Percentiles rank a stretch among this genome's conserved stretches.
These are phyloP conservation scores for Suhomyces tanzawaensis DNA, from an alignment of 805 yeast species.

Conservation along the genomic window DNA sequence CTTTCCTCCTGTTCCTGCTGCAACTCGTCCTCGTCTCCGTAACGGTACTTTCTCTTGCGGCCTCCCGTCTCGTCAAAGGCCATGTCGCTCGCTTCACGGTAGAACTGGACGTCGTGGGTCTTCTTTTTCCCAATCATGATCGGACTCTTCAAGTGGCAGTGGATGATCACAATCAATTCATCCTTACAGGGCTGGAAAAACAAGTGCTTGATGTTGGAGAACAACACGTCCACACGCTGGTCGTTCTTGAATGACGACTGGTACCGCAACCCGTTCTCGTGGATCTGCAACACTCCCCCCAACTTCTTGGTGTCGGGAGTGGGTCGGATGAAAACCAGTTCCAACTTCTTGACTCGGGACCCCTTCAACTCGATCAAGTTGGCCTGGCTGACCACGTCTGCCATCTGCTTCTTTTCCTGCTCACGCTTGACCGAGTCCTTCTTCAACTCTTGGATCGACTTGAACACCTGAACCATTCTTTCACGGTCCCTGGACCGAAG, in stretches of 20 bases:
- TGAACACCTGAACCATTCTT: conserved; percentile 85
- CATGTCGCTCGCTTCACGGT: conserved; percentile 94
- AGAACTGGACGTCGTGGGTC: conserved; percentile 92
- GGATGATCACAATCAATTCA: conserved; percentile 88
- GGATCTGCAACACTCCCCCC: conserved; percentile 87
- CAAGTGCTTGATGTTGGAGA: conserved; percentile 86
- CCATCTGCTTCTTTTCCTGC: conserved; percentile 84
- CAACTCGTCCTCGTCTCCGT: conserved; percentile 97
- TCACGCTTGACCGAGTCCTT: conserved; percentile 89
- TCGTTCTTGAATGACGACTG: conserved; percentile 83
- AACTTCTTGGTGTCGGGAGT: conserved; percentile 96
- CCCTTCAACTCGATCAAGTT: conserved; percentile 77
- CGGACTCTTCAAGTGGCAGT: conserved; percentile 88
- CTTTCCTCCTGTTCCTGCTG: conserved; percentile 99
- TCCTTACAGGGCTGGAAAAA: conserved; percentile 96
- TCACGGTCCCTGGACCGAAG: conserved; percentile 88
- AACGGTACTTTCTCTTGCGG: conserved; percentile 79
- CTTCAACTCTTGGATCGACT: conserved; percentile 87
- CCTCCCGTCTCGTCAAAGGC: conserved; percentile 97
- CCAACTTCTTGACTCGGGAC: conserved; percentile 82
- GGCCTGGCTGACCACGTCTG: conserved; percentile 93
- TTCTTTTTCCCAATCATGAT: conserved; percentile 94
- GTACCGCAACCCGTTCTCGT: conserved; percentile 93
- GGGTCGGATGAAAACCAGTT: conserved; percentile 87
- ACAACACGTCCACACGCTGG: conserved; percentile 82